Evolutionary conservation across 805 yeast genomes (phyloP), one percentile per base, ranked within the genome.

Genomic region (Priceomyces carsonii): DNA sequence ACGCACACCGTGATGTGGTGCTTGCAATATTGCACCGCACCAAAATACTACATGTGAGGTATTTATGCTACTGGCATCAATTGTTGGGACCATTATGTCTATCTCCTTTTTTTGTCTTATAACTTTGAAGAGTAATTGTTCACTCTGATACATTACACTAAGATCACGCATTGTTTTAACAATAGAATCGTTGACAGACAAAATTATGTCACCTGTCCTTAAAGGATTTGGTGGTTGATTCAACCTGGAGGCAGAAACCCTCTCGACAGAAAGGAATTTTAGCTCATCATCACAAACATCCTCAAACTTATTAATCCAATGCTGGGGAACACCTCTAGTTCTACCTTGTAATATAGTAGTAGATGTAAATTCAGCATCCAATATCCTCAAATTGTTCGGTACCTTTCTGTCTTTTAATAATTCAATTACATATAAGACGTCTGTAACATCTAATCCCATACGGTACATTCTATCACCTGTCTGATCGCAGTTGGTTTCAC

Each of bases 1-100:
- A 43, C 90, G 77, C 12, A 89, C 96, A 6, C 93, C 91, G 53
- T 85, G 95, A 58, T 88, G 96, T n/a, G 96, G 96, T 24, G 79
- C 74, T 54, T 90, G 97, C 21, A 90, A 59, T 5, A 83, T 63
- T 25, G 89, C 82, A 15, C 96, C 96, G 34, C 89, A 78, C 93
- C 95, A 90, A 32, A 75, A 69, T 6, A 85, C 81, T 25, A 87
- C 65, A 36, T 82, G 80, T 24, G 76, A 73, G 1, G 95, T 87
- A 37, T 72, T 66, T 29, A 79, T 62, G 25, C 72, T 70, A 18
- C 70, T 65, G 3, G 89, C 73, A 14, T 76, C 74, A 2, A 78
- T 74, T 3, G 95, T 80, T 8, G 84, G 80, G 7, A 85, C 88
- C 13, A 55, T 59, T 15, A 89, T 47, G 31, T 76, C 79, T 36